These are phyloP conservation scores for Microascus cirrosus DNA, from an alignment of 2,329 filamentous ascomycete genomes.

Conservation along the genomic window DNA sequence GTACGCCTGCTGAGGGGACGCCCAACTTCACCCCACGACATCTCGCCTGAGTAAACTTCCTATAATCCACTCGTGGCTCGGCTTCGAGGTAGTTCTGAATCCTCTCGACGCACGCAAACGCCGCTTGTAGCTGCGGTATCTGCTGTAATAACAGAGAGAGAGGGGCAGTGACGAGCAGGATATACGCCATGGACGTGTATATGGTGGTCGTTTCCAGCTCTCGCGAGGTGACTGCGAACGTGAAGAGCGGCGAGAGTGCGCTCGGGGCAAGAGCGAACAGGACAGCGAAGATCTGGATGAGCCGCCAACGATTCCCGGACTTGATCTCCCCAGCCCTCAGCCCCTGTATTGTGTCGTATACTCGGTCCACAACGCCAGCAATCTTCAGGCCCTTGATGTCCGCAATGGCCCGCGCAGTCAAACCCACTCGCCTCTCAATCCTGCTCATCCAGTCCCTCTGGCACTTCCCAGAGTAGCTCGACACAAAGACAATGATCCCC, in stretches of 20 bases:
- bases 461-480: constrained; percentile 7
- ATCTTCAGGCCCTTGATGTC: constrained; percentile 22
- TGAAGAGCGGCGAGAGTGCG: constrained; percentile 20
- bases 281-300: constrained; percentile 11
- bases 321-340: constrained; percentile 17
- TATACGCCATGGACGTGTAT: constrained; percentile 21
- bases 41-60: constrained; percentile 2
- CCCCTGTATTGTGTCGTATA: constrained; percentile 16
- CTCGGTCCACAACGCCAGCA: constrained; percentile 2
- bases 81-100: constrained; percentile 25
- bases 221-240: constrained; percentile 17
- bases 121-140: constrained; percentile 18
- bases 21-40: neutral
- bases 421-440: constrained; percentile 21
- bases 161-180: constrained; percentile 20
- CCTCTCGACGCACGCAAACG: constrained; percentile 19
- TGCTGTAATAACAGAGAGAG: constrained; percentile 19
- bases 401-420: constrained; percentile 18
- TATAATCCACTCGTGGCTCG: constrained; percentile 13
- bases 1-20: neutral
- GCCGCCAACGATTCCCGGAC: constrained; percentile 15
- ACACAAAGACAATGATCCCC: constrained; percentile 6
- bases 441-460: constrained; percentile 23
- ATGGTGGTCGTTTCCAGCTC: constrained; percentile 15
- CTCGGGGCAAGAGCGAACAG: constrained; percentile 21